Conservation (phyloP, 257 asterid species). For the Nicotiana undulata region DNA sequence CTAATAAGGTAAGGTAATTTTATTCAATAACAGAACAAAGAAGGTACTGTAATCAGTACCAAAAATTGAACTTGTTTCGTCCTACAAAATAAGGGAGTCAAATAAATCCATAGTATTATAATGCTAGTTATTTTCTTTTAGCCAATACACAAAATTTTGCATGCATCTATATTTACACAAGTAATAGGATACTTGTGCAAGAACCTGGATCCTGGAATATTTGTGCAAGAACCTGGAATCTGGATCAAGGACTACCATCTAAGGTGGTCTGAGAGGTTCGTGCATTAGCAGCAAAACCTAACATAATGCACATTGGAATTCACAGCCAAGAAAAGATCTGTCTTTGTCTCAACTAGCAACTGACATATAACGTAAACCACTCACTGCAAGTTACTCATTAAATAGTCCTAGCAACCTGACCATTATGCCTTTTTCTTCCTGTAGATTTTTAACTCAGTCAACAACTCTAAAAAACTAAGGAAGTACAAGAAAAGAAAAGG, state of each 20-base stretch:
- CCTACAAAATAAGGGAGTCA: no score
- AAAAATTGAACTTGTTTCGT: no score
- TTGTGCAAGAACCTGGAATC: no score
- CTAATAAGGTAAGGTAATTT: no score
- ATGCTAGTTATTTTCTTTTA: no score
- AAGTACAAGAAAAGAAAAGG: not conserved
- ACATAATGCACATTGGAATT: constrained; percentile 44
- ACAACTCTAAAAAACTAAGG: not conserved
- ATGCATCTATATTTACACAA: no score
- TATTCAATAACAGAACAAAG: no score
- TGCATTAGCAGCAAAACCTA: constrained; percentile 19
- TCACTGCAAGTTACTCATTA: constrained; percentile 38
- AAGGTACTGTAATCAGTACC: no score
- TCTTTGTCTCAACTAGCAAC: constrained; percentile 41
- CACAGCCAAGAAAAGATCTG: constrained; percentile 40
- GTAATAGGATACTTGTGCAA: no score
- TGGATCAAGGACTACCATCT: constrained; percentile 45
- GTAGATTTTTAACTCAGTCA: constrained; percentile 10
- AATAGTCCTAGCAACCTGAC: constrained; percentile 28
- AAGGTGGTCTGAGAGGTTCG: constrained; percentile 29
- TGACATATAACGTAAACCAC: constrained; percentile 47
- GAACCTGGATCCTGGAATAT: not conserved
- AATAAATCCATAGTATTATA: no score
- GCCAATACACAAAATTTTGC: no score
- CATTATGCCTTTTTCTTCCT: constrained; percentile 23